Conservation (phyloP, 176 grass and related monocot species). For the Carex kokanica region DNA sequence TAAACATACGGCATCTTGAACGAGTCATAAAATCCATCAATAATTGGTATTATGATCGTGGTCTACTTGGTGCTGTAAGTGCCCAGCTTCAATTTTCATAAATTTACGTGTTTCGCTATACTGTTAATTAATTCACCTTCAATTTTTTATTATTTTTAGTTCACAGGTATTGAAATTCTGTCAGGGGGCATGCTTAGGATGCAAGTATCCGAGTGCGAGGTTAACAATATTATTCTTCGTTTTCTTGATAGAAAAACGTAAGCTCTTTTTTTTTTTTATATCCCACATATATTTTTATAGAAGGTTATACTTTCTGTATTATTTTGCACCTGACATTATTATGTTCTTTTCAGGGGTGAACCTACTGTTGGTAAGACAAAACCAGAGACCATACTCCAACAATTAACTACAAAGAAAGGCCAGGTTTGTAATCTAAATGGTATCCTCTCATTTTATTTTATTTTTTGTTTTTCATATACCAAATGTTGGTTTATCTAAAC, state of each 20-base stretch:
- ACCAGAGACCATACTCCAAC: slow-evolving; percentile 78
- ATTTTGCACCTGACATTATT: slow-evolving; percentile 24
- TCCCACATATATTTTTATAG: slow-evolving; percentile 13
- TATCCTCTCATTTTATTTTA: slow-evolving; percentile 19
- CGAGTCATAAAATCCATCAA: slow-evolving; percentile 81
- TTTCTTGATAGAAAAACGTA: slow-evolving; percentile 94
- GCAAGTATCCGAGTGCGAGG: slow-evolving; percentile 78
- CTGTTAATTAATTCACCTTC: slow-evolving; percentile 29
- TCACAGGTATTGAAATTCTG: slow-evolving; percentile 83
- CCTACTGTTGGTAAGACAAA: slow-evolving; percentile 83
- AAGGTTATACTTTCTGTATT: slow-evolving; percentile 7
- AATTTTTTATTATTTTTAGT: slow-evolving; percentile 45
- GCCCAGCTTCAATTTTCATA: not conserved
- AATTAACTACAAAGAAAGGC: slow-evolving; percentile 89
- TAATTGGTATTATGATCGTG: slow-evolving; percentile 75
- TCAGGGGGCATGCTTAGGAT: slow-evolving; percentile 89
- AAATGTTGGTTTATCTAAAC: slow-evolving; percentile 22
- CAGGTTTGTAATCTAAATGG: slow-evolving; percentile 54
- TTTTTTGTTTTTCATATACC: slow-evolving; percentile 21
- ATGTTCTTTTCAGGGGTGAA: slow-evolving; percentile 66
- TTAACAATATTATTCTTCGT: slow-evolving; percentile 84
- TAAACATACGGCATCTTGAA: slow-evolving; percentile 91
- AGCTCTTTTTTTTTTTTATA: slow-evolving; percentile 20
- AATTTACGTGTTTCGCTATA: not conserved
- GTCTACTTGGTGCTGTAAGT: slow-evolving; percentile 78